A percentile compares a stretch with the other conserved stretches of the same genome.
Evolutionary conservation across 2,329 filamentous ascomycete genomes (phyloP).

Genomic region (Magnaporthales sp.): DNA sequence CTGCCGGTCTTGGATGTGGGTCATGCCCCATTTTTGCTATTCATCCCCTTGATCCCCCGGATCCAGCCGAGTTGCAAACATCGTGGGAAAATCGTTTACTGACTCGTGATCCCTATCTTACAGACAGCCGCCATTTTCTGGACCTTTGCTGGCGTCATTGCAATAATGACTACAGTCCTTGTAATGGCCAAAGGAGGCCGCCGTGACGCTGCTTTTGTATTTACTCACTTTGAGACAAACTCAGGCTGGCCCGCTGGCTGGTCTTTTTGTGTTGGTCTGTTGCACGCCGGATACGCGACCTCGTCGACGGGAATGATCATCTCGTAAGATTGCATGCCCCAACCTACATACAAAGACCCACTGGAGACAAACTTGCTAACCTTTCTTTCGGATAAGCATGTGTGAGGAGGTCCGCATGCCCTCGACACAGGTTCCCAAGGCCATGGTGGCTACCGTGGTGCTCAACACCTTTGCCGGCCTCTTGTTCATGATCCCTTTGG

Average conservation of each 20-base stretch:
- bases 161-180: slow-evolving; percentile 53
- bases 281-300: slow-evolving; percentile 66
- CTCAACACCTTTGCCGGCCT: slow-evolving; percentile 60
- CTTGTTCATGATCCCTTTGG: slow-evolving; percentile 58
- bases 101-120: slow-evolving; percentile 2
- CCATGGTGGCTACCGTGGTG: slow-evolving; percentile 59
- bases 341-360: neutral
- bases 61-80: slow-evolving; percentile 3
- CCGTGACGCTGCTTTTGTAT: slow-evolving; percentile 52
- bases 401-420: slow-evolving; percentile 64
- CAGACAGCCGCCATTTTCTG: slow-evolving; percentile 66
- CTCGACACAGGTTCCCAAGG: slow-evolving; percentile 60
- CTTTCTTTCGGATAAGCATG: slow-evolving; percentile 39
- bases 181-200: slow-evolving; percentile 62
- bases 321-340: slow-evolving; percentile 41
- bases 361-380: neutral
- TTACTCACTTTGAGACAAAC: slow-evolving; percentile 57
- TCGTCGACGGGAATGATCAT: slow-evolving; percentile 76
- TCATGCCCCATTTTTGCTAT: slow-evolving; percentile 12
- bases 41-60: slow-evolving; percentile 11
- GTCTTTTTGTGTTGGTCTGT: slow-evolving; percentile 64
- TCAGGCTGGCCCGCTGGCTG: slow-evolving; percentile 65
- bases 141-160: slow-evolving; percentile 64
- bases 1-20: slow-evolving; percentile 63
- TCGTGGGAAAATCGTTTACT: slow-evolving; percentile 6